Evolutionary conservation across 2,329 filamentous ascomycete genomes (phyloP), one percentile per base, ranked within the genome.

Genomic region (Alternaria ethzedia): DNA sequence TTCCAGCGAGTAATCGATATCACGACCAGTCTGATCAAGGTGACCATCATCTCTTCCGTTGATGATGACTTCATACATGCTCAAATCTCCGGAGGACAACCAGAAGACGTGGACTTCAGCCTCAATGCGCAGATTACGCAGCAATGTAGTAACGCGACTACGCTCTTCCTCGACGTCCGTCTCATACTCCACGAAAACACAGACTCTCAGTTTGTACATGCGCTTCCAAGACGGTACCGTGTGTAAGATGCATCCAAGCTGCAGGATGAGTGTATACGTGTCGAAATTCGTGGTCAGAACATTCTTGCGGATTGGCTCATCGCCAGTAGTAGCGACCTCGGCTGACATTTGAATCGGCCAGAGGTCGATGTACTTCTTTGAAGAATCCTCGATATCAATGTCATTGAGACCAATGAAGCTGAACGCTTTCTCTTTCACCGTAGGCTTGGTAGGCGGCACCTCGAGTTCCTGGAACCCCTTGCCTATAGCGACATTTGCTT

Each of bases 301-400:
- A 71, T 88, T 89, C 65, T 86, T 82, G 63, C 85, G 86, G 11
- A 68, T 70, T 4, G 71, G 69, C 36, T 76, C 74, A 86, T 67
- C 76, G 6, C 74, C 73, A 13, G 67, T 89, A 1, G 90, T 84
- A 1, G 88, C 87, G 32, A 96, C 87, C 71, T 95, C 92, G 1
- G 93, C 93, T 6, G 93, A 95, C 92, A 97, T 97, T 69, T 97
- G 94, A 57, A 97, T 96, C 0, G 93, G 93, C 93, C 93, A 97
- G 5, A 97, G 82, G 73, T 97, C 93, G 65, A 97, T 92, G 73
- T 90, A 95, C 72, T 89, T 92, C 75, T 95, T 95, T 5, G 82
- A 83, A 57, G 90, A 88, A 17, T 85, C 85, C 43, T 88, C 83
- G 1, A 84, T 78, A 20, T 87, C 84, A 0, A 69, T 50, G 2